A percentile compares a stretch with the other conserved stretches of the same genome.
phyloP scores from a whole-genome alignment of 345 rosid genomes.

The Boechera retrofracta region DNA sequence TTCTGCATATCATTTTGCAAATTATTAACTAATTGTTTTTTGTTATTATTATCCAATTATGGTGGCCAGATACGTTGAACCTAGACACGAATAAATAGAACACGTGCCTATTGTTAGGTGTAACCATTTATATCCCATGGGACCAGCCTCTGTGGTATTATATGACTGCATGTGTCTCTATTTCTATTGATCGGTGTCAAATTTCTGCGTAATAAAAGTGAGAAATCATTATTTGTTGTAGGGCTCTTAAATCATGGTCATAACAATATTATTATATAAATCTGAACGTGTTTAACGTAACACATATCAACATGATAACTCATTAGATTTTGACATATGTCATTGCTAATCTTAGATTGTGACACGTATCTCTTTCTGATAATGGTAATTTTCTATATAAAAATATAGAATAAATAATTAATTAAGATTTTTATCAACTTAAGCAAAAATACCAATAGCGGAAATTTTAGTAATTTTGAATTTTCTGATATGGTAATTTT shows the following conservation, averaged over 20 bases:
- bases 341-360: too few relatives aligned
- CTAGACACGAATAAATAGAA: background rate
- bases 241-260: background rate
- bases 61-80: conserved; percentile 3
- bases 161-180: background rate
- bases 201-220: background rate
- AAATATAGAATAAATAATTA: too few relatives aligned
- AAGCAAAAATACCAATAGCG: too few relatives aligned
- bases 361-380: too few relatives aligned
- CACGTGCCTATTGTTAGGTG: conserved; percentile 4
- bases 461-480: too few relatives aligned
- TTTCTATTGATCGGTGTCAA: background rate
- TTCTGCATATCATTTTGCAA: background rate
- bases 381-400: too few relatives aligned
- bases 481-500: too few relatives aligned
- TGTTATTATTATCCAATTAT: too few relatives aligned
- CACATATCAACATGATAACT: too few relatives aligned
- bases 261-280: background rate
- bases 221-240: background rate
- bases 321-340: too few relatives aligned
- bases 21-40: background rate
- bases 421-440: too few relatives aligned
- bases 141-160: background rate
- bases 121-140: background rate
- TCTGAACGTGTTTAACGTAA: too few relatives aligned